Evolutionary conservation across 495 filamentous ascomycete genomes (phyloP), one percentile per base, ranked within the genome.

Genomic region (Aspergillus sparsus): DNA sequence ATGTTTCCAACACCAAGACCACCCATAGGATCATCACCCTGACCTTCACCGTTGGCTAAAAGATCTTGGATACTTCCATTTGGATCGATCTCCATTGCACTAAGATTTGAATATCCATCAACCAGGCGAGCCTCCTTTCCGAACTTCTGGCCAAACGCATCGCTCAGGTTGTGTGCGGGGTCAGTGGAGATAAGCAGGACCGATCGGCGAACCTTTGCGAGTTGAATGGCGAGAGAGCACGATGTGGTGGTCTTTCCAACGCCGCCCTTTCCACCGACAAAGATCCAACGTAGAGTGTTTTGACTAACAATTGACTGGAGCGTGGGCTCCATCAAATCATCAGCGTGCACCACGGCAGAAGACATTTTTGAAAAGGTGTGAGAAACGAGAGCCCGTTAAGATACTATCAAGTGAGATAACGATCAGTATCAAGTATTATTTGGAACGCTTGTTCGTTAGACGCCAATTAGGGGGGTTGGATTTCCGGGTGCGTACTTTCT

Each of bases 171-270:
- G 83, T 99, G 94, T 52, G 94, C 94, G 58, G 94, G 94, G 73
- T 99, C 94, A 66, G 94, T 99, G 31, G 93, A 97, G 77, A 99
- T 98, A 64, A 99, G 87, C 44, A 99, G 83, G 47, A 99, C 95
- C 47, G 90, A 95, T 72, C 92, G 90, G 77, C 95, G 92, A 57
- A 90, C 91, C 77, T 90, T 93, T 68, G 94, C 90, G n/a, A 99
- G 88, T 74, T 99, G 94, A 69, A 98, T 98, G 54, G 94, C 94
- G 50, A 99, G 87, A 42, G 92, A 95, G 78, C 95, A 99, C 2
- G 93, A 97, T 0, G 95, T 98, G 13, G 95, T 99, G 11, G 94
- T 99, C 81, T 99, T 99, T 68, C 94, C 94, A n/a, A 99, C 94
- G 68, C 94, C 94, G 64, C 94, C 94, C 82, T 99, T 99, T 56